Percentiles rank a stretch among this genome's conserved stretches.
Evolutionary conservation across 1,284 basidiomycete genomes (phyloP).

Genomic region (Calocybe gambosa): DNA sequence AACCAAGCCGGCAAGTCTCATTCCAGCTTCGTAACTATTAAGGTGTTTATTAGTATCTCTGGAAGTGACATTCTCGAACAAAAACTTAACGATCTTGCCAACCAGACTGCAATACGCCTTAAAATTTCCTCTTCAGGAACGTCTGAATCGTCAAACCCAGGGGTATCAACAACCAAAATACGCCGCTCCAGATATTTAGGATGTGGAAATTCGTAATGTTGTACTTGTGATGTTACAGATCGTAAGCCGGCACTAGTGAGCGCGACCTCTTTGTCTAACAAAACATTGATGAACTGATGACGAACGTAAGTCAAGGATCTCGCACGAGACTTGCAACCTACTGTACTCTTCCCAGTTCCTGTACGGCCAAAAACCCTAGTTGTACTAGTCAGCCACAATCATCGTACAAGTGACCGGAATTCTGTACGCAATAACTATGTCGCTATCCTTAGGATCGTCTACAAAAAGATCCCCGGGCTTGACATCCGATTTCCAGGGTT

Average conservation of each 20-base stretch:
- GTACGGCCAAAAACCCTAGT: conserved; percentile 5
- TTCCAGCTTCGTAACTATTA: conserved; percentile 1
- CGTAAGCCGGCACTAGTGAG: conserved; percentile 6
- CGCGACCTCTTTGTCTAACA: not conserved
- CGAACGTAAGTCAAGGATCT: not conserved
- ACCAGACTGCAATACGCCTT: conserved; percentile 16
- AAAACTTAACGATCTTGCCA: conserved; percentile 13
- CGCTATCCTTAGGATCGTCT: not conserved
- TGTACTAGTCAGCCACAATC: not conserved
- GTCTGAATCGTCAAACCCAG: conserved; percentile 18
- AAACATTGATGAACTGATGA: conserved; percentile 2
- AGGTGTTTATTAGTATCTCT: not conserved
- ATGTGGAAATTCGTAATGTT: conserved; percentile 6
- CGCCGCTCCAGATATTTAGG: conserved; percentile 1
- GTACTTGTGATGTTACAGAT: conserved; percentile 9
- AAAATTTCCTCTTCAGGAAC: conserved; percentile 13
- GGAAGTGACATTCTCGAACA: conserved; percentile 5
- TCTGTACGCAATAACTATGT: not conserved
- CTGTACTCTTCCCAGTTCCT: conserved; percentile 8
- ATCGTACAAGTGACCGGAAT: not conserved
- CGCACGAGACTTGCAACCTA: not conserved
- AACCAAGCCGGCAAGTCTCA: conserved; percentile 17
- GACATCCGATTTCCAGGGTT: not conserved
- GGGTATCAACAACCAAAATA: conserved; percentile 18
- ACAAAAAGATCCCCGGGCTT: not conserved